Conservation (phyloP, 345 rosid genomes). For the Lepidium didymum region DNA sequence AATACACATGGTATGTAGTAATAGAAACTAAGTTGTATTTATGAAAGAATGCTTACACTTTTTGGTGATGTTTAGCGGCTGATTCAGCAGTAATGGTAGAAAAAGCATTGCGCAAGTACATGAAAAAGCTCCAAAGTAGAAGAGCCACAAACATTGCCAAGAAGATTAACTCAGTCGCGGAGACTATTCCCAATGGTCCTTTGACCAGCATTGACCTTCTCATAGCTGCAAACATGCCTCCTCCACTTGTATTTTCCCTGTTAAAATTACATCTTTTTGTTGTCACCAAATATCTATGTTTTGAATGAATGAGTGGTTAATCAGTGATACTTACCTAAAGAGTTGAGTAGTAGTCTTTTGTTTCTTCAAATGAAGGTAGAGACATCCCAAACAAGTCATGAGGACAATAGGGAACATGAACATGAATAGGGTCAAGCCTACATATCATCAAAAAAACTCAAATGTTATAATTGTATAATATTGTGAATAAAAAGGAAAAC, state of each 20-base stretch:
- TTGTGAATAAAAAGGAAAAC: background rate
- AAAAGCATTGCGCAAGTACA: slow-evolving; percentile 36
- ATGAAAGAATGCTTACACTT: slow-evolving; percentile 31
- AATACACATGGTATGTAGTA: background rate
- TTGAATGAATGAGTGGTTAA: background rate
- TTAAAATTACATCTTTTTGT: background rate
- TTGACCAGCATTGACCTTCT: slow-evolving; percentile 55
- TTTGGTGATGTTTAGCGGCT: slow-evolving; percentile 30
- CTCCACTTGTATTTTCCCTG: background rate
- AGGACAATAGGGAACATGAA: slow-evolving; percentile 53
- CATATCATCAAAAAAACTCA: slow-evolving; percentile 5
- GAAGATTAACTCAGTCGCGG: slow-evolving; percentile 45
- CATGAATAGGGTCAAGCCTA: slow-evolving; percentile 40
- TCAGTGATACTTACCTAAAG: background rate
- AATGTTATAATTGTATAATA: background rate
- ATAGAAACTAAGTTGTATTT: background rate
- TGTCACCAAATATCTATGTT: background rate
- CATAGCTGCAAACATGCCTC: slow-evolving; percentile 11
- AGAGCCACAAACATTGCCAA: slow-evolving; percentile 62
- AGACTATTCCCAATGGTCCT: slow-evolving; percentile 77
- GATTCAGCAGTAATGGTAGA: slow-evolving; percentile 26
- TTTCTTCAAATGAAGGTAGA: slow-evolving; percentile 49
- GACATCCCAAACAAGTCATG: slow-evolving; percentile 44
- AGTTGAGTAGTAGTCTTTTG: background rate
- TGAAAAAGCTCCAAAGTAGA: slow-evolving; percentile 49